These are phyloP conservation scores for Capsicum baccatum DNA, from an alignment of 257 asterid species.

Conservation along the genomic window DNA sequence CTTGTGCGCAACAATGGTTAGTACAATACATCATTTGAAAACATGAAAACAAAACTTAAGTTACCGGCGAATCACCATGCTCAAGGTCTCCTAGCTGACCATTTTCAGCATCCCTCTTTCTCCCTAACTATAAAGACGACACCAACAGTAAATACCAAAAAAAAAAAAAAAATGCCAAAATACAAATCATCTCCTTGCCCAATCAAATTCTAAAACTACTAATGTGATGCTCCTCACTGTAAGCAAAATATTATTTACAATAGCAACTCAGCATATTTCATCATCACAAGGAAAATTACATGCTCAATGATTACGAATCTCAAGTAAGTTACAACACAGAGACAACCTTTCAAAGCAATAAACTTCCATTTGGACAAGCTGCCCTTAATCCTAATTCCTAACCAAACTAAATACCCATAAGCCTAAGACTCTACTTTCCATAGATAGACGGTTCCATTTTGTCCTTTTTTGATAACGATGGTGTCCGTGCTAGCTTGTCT, in stretches of 20 bases:
- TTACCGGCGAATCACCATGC: constrained; percentile 77
- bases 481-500: too few relatives aligned
- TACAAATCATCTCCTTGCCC: neutral
- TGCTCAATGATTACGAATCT: neutral
- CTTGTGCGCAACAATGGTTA: constrained; percentile 12
- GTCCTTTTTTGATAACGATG: too few relatives aligned
- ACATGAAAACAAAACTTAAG: constrained; percentile 13
- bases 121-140: constrained; percentile 48
- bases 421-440: neutral
- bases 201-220: constrained; percentile 16
- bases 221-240: neutral
- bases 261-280: neutral
- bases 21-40: constrained; percentile 2
- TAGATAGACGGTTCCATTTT: too few relatives aligned
- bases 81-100: constrained; percentile 70
- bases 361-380: neutral
- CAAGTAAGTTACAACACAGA: neutral
- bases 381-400: neutral
- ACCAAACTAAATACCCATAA: neutral
- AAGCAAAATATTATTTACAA: neutral
- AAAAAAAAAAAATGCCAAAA: neutral
- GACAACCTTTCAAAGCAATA: neutral
- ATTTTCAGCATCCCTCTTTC: constrained; percentile 51
- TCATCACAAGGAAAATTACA: neutral
- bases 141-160: neutral